Conservation (phyloP, 2,329 filamentous ascomycete genomes). For the Diaporthe caulivora region DNA sequence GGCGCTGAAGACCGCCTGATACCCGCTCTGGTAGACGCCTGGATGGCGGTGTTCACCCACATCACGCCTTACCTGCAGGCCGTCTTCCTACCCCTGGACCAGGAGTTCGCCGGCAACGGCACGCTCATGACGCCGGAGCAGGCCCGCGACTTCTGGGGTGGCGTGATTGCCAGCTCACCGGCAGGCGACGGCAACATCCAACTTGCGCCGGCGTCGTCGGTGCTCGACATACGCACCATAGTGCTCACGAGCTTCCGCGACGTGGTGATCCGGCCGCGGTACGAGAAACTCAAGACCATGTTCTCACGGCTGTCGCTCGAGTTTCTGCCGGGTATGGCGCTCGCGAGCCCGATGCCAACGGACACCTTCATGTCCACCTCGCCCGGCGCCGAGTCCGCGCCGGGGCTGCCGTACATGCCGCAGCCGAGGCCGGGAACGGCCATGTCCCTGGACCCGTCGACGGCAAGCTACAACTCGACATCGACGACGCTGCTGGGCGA, state of each 20-base stretch:
- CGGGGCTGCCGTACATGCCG: conserved; percentile 48
- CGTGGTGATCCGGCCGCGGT: conserved; percentile 86
- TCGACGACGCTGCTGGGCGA: conserved; percentile 83
- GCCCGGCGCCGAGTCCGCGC: conserved; percentile 59
- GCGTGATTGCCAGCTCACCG: conserved; percentile 61
- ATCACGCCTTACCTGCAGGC: conserved; percentile 95
- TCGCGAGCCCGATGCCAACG: conserved; percentile 66
- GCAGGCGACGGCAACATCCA: conserved; percentile 48
- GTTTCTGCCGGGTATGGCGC: conserved; percentile 69
- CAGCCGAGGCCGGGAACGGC: conserved; percentile 77
- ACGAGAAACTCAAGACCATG: conserved; percentile 88
- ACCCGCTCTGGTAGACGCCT: conserved; percentile 90
- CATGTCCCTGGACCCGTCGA: conserved; percentile 78
- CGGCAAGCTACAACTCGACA: conserved; percentile 85
- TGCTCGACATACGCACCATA: conserved; percentile 88
- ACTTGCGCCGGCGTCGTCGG: conserved; percentile 62
- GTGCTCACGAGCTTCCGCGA: conserved; percentile 92
- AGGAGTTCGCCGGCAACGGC: conserved; percentile 91
- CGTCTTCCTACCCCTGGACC: conserved; percentile 91
- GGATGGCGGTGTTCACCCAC: conserved; percentile 91
- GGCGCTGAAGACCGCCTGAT: conserved; percentile 91
- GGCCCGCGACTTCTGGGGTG: conserved; percentile 91
- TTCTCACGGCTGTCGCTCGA: conserved; percentile 92
- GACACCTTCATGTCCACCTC: conserved; percentile 61
- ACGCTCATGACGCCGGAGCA: conserved; percentile 82